Percentiles rank a stretch among this genome's conserved stretches.
phyloP scores from a whole-genome alignment of 75 land plant genomes.

The Ceratopteris richardii region DNA sequence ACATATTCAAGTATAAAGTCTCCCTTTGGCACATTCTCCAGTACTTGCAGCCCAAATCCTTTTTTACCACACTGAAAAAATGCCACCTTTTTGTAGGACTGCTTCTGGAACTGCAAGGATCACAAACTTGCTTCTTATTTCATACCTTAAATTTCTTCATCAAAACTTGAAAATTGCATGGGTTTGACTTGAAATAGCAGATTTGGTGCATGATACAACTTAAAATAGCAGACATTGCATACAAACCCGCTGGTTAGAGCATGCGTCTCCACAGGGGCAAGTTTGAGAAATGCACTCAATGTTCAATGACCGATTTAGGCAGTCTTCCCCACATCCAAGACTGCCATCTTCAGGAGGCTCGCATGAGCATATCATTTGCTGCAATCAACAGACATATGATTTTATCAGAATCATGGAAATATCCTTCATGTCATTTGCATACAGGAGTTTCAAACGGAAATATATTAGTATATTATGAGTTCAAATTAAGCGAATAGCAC shows the following conservation, averaged over 20 bases:
- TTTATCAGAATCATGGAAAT: too few relatives aligned
- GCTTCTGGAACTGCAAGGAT: slow-evolving; percentile 87
- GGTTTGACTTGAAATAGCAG: too few relatives aligned
- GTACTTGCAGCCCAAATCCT: slow-evolving; percentile 63
- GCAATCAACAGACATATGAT: background rate
- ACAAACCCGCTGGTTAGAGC: slow-evolving; percentile 91
- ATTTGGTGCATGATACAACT: too few relatives aligned
- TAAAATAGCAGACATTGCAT: too few relatives aligned
- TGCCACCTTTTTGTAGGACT: slow-evolving; percentile 51
- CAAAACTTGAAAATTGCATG: too few relatives aligned
- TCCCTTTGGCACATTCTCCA: slow-evolving; percentile 53
- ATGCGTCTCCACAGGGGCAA: slow-evolving; percentile 86
- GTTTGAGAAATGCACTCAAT: slow-evolving; percentile 79
- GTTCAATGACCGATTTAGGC: slow-evolving; percentile 81
- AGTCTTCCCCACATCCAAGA: slow-evolving; percentile 74
- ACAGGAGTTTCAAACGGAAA: too few relatives aligned
- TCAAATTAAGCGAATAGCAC: too few relatives aligned
- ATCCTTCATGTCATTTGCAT: too few relatives aligned
- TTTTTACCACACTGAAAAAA: slow-evolving; percentile 71
- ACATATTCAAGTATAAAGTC: slow-evolving; percentile 94
- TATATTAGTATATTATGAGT: too few relatives aligned
- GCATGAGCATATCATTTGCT: slow-evolving; percentile 93
- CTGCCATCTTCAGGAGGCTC: slow-evolving; percentile 53
- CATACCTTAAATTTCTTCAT: too few relatives aligned
- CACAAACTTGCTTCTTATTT: too few relatives aligned